Evolutionary conservation across 2,329 filamentous ascomycete genomes (phyloP), one percentile per base, ranked within the genome.

Genomic region (Xenosphaeropsis pyriputrescens): DNA sequence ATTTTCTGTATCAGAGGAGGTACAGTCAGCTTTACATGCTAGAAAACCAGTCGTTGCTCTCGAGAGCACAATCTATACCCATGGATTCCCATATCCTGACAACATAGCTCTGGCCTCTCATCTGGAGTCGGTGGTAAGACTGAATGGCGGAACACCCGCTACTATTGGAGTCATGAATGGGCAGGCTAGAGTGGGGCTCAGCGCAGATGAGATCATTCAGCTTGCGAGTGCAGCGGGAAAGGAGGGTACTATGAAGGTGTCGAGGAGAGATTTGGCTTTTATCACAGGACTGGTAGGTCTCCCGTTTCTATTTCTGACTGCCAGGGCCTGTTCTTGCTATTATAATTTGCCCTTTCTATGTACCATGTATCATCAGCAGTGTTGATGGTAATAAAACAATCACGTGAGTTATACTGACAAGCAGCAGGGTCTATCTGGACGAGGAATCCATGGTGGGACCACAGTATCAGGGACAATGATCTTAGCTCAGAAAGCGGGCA

Each of bases 61-160:
- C 4, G 91, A 98, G 59, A 86, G 85, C 2, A 94, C 91, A 4
- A 96, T 98, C 49, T 96, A 98, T 59, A 98, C 91, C 1, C 91
- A 98, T 60, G 88, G 86, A 67, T 82, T 78, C 45, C 77, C 79
- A 2, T 80, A 80, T 47, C 79, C 79, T 0, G 72, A 80, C 18
- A 85, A 83, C 48, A 61, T 80, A 31, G 77, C 81, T 16, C 67
- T 98, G 12, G 84, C 85, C 34, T 62, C 74, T 15, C 70, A 79
- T 34, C 72, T 96, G 42, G 85, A 95, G 53, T 75, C 78, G 11
- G 68, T 93, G 31, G 82, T 96, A 36, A 80, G 91, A 34, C 65
- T 68, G 31, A 72, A 86, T 57, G 91, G 91, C 30, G 85, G 71
- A 13, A 71, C 95, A 12, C 91, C 91, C 2, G 91, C 91, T 19